Conservation (phyloP, 768 basidiomycete species). For the Rhodosporidiobolus odoratus region DNA sequence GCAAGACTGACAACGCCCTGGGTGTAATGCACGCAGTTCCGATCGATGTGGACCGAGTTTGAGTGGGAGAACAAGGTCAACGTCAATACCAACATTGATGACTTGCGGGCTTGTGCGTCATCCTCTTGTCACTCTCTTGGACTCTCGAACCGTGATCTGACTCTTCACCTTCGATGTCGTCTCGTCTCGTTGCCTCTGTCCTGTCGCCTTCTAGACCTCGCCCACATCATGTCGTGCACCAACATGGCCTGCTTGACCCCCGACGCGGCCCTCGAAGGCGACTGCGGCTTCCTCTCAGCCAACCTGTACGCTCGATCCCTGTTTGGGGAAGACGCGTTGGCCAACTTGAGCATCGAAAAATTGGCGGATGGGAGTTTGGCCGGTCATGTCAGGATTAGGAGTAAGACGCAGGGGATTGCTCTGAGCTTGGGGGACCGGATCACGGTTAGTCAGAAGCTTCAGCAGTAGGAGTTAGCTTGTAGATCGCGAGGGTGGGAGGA, state of each 20-base stretch:
- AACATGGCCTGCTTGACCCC: conserved; percentile 98
- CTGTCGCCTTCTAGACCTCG: conserved; percentile 58
- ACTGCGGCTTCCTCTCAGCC: conserved; percentile 93
- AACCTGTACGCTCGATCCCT: conserved; percentile 93
- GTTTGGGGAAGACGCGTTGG: conserved; percentile 94
- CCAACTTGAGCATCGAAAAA: conserved; percentile 87
- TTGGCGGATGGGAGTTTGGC: conserved; percentile 73
- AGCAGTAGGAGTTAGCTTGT: neutral
- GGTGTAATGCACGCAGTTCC: conserved; percentile 77
- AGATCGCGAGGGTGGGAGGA: neutral
- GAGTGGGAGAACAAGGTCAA: conserved; percentile 99
- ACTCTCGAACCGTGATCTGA: too few relatives aligned
- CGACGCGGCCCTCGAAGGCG: conserved; percentile 76
- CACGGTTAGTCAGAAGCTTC: conserved; percentile 30
- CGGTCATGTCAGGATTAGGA: conserved; percentile 91
- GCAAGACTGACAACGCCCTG: too few relatives aligned
- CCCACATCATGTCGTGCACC: conserved; percentile 91
- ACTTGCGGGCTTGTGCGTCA: conserved; percentile 48
- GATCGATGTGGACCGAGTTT: conserved; percentile 99
- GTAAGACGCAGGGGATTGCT: conserved; percentile 97
- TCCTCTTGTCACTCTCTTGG: neutral
- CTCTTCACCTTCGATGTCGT: too few relatives aligned
- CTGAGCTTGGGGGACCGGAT: conserved; percentile 72
- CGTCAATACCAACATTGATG: conserved; percentile 76
- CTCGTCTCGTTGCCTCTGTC: conserved; percentile 60